phyloP scores from a whole-genome alignment of 352 stramenopile species.

The Globisporangium polare region DNA sequence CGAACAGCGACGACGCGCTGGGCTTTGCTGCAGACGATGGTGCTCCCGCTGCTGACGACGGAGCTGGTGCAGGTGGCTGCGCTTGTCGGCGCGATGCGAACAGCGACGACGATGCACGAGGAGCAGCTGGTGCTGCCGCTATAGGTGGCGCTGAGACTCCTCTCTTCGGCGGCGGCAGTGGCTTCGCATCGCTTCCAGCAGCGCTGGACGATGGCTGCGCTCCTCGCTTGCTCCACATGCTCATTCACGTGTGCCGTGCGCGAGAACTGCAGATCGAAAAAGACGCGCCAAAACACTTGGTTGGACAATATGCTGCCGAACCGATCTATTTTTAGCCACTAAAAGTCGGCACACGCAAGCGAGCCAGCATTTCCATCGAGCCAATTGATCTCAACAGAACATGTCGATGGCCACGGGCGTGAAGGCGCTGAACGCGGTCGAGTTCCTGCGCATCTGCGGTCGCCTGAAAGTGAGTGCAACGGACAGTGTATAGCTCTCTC shows the following conservation, averaged over 20 bases:
- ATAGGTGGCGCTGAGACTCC: not conserved
- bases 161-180: not conserved
- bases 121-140: not conserved
- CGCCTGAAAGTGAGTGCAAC: conserved; percentile 53
- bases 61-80: not conserved
- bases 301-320: conserved; percentile 23
- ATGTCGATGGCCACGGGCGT: conserved; percentile 52
- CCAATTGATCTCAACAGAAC: not conserved
- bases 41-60: not conserved
- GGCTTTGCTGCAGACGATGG: not conserved
- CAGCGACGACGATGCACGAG: conserved; percentile 4
- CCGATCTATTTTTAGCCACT: not conserved
- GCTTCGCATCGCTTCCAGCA: not conserved
- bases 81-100: conserved; percentile 6
- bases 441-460: conserved; percentile 79
- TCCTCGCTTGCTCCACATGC: conserved; percentile 43
- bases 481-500: not conserved
- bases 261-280: not conserved
- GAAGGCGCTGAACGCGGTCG: conserved; percentile 63
- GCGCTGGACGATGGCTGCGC: conserved; percentile 2
- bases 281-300: conserved; percentile 19
- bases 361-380: not conserved
- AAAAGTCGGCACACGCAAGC: not conserved
- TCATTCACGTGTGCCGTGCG: not conserved
- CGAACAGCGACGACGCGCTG: conserved; percentile 1